Conservation (phyloP, 495 filamentous ascomycete genomes). For the Neurospora sp. region DNA sequence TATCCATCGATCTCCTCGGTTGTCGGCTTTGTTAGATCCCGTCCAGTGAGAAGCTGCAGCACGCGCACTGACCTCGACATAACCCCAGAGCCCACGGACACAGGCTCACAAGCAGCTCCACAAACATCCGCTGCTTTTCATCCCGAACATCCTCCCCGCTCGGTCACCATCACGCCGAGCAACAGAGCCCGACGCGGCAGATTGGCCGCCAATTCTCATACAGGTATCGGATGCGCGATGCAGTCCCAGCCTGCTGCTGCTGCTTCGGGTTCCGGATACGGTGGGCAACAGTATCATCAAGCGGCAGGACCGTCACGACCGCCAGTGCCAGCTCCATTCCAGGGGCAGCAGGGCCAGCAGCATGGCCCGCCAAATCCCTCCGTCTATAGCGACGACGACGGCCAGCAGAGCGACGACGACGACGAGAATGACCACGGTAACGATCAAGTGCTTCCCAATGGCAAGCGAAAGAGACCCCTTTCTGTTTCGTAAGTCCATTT, state of each 20-base stretch:
- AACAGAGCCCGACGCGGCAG: background rate
- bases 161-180: background rate
- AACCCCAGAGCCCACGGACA: background rate
- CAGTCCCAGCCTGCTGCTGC: slow-evolving; percentile 13
- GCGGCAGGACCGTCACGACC: slow-evolving; percentile 1
- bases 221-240: slow-evolving; percentile 9
- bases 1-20: background rate
- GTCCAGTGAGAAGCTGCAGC: background rate
- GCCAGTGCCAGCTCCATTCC: slow-evolving; percentile 4
- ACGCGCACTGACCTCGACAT: background rate
- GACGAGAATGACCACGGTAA: slow-evolving; percentile 32
- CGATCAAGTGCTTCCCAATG: slow-evolving; percentile 28
- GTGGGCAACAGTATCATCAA: slow-evolving; percentile 9
- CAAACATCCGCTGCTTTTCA: background rate
- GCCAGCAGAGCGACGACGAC: slow-evolving; percentile 30
- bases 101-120: background rate
- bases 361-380: slow-evolving; percentile 4
- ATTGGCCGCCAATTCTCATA: background rate
- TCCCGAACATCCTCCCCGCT: background rate
- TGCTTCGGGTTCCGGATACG: slow-evolving; percentile 2
- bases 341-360: slow-evolving; percentile 1
- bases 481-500: slow-evolving; percentile 41
- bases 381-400: slow-evolving; percentile 21
- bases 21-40: background rate
- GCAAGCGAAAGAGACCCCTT: slow-evolving; percentile 47